A percentile compares a stretch with the other conserved stretches of the same genome.
Evolutionary conservation across 164 flowering plant genomes (phyloP).

Genomic region (Cinnamomum chago): DNA sequence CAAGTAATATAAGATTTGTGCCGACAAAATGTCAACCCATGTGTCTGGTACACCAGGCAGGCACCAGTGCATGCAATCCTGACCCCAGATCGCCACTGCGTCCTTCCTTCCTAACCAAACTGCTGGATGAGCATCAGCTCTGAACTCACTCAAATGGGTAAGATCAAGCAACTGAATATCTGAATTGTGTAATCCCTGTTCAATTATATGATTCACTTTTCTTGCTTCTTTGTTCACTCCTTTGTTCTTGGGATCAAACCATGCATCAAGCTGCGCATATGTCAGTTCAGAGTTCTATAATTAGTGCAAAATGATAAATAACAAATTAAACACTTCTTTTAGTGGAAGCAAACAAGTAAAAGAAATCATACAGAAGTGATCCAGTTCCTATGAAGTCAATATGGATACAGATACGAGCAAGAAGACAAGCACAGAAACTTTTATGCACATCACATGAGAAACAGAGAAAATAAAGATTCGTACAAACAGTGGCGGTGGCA

Average conservation of each 20-base stretch:
- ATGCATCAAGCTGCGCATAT: constrained; percentile 68
- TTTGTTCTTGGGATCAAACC: constrained; percentile 86
- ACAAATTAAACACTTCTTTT: too few relatives aligned
- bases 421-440: neutral
- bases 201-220: constrained; percentile 51
- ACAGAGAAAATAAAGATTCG: too few relatives aligned
- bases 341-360: neutral
- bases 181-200: constrained; percentile 47
- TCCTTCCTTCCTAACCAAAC: constrained; percentile 77
- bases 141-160: constrained; percentile 81
- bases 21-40: constrained; percentile 82
- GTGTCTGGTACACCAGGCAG: constrained; percentile 96
- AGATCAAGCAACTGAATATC: constrained; percentile 63
- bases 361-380: too few relatives aligned
- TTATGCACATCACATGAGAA: neutral
- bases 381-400: neutral
- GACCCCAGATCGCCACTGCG: constrained; percentile 92
- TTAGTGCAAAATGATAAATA: neutral
- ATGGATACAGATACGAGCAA: neutral
- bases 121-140: constrained; percentile 98
- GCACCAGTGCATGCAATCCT: constrained; percentile 99
- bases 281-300: constrained; percentile 15
- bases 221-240: constrained; percentile 94
- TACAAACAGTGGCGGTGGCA: too few relatives aligned
- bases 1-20: constrained; percentile 34